These are phyloP conservation scores for Sugiyamaella qingdaonensis DNA, from an alignment of 805 yeast genomes.

Conservation along the genomic window DNA sequence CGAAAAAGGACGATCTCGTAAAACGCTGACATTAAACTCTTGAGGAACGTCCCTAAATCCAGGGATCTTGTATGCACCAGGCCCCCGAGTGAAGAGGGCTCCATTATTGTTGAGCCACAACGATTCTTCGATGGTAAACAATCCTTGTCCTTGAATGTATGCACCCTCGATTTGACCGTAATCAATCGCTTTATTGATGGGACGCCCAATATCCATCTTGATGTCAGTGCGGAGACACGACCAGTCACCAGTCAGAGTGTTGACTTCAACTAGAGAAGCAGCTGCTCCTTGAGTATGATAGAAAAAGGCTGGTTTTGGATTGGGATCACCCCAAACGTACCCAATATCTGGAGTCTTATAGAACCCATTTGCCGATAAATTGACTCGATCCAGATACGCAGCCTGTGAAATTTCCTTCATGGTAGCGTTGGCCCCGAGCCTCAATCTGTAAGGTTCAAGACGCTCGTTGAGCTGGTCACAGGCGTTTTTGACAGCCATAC, in stretches of 20 bases:
- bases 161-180: constrained; percentile 52
- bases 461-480: constrained; percentile 43
- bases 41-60: constrained; percentile 48
- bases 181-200: constrained; percentile 46
- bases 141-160: constrained; percentile 47
- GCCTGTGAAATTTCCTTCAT: constrained; percentile 40
- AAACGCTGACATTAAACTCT: constrained; percentile 40
- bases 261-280: constrained; percentile 41
- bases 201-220: constrained; percentile 47
- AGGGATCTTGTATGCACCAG: constrained; percentile 48
- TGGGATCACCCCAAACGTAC: constrained; percentile 38
- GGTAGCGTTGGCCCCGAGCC: constrained; percentile 35
- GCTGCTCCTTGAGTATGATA: constrained; percentile 48
- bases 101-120: constrained; percentile 42
- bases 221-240: constrained; percentile 40
- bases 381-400: constrained; percentile 44
- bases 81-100: constrained; percentile 43
- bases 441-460: constrained; percentile 37
- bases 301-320: constrained; percentile 45
- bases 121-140: constrained; percentile 46
- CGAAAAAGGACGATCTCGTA: constrained; percentile 39
- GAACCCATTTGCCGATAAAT: constrained; percentile 46
- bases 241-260: constrained; percentile 48
- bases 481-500: constrained; percentile 47
- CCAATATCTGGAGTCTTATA: constrained; percentile 50